Evolutionary conservation across 257 asterid genomes (phyloP), one percentile per base, ranked within the genome.

Genomic region (Mitragyna speciosa): DNA sequence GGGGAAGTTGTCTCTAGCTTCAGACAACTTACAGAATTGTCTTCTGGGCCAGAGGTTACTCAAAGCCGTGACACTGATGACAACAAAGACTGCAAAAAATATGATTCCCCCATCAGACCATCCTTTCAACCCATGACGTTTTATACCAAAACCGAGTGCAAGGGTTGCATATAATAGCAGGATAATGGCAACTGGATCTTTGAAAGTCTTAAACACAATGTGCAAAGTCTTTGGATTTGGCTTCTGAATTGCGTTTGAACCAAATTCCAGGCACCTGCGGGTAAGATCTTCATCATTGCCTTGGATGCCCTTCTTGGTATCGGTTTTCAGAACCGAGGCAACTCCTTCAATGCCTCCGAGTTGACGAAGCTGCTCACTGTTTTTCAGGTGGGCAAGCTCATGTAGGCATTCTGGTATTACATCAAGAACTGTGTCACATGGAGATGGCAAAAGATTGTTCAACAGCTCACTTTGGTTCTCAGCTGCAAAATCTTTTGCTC

Each of bases 61-160:
- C n/a, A 39, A 81, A 1, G 94, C 84, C 5, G 91, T 86, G 6
- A 92, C 90, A 0, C 77, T 81, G 16, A 88, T 87, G 28, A 91
- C 94, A n/a, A 91, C 79, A 77, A 89, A 85, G 71, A 89, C 88
- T 0, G 93, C 92, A 14, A 81, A 82, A 36, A 87, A 69, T 73
- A 91, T 91, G 84, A 90, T 87, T 3, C 89, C 90, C 4, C 97
- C 97, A 79, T 92, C 97, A 12, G 86, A 86, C 86, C 93, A 92
- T 41, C 94, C 96, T 59, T 80, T 83, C 0, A 41, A 28, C 0
- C 96, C 97, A 3, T 87, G 88, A 64, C 77, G 86, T 64, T 84
- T 77, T 2, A 89, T 41, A 0, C 96, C 96, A 45, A 89, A 89
- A 33, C 88, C 81, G 7, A 92, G 79, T 7, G 96, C 87, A 1